Evolutionary conservation across 208 protist genomes (phyloP).

Genomic region (Naegleria lovaniensis): DNA sequence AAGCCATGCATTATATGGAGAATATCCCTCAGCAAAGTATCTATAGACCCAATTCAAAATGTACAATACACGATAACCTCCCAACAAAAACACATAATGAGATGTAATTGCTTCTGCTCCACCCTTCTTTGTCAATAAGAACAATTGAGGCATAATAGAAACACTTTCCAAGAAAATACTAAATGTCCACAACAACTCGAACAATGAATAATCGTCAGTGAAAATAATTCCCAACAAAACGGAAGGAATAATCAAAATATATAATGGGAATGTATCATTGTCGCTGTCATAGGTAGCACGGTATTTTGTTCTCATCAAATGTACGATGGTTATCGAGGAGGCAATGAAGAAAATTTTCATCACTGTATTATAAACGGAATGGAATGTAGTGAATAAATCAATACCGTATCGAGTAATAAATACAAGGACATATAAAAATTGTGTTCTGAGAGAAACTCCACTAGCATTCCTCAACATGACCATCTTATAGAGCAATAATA

Average conservation of each 20-base stretch:
- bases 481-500: slow-evolving; percentile 87
- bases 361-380: slow-evolving; percentile 77
- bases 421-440: slow-evolving; percentile 80
- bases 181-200: slow-evolving; percentile 79
- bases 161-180: slow-evolving; percentile 90
- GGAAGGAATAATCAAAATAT: slow-evolving; percentile 33
- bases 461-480: slow-evolving; percentile 62
- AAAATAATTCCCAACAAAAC: slow-evolving; percentile 35
- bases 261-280: slow-evolving; percentile 57
- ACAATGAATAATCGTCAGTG: slow-evolving; percentile 28
- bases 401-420: slow-evolving; percentile 78
- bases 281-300: slow-evolving; percentile 74
- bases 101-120: slow-evolving; percentile 82
- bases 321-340: slow-evolving; percentile 74
- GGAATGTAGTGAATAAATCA: slow-evolving; percentile 70
- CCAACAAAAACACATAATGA: slow-evolving; percentile 86
- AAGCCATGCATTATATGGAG: slow-evolving; percentile 27
- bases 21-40: slow-evolving; percentile 53
- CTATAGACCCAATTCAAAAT: slow-evolving; percentile 86
- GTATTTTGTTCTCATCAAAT: slow-evolving; percentile 73
- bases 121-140: slow-evolving; percentile 76
- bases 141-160: slow-evolving; percentile 90
- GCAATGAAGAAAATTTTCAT: slow-evolving; percentile 82
- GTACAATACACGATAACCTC: slow-evolving; percentile 85
- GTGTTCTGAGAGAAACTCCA: slow-evolving; percentile 86